Conservation (phyloP, 352 stramenopile genomes). For the Lagenidium sp. region DNA sequence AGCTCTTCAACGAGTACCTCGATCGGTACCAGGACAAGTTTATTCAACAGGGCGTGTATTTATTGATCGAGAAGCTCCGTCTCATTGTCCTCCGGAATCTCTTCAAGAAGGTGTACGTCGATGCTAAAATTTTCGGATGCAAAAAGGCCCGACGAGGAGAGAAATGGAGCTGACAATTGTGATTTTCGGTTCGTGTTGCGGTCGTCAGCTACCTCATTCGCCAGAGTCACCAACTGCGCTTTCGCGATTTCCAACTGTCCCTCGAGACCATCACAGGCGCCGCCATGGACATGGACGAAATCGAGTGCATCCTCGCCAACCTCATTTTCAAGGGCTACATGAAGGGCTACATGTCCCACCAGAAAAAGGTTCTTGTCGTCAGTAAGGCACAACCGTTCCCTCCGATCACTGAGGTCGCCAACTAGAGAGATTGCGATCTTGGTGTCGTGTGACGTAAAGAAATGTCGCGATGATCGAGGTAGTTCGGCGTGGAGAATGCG, state of each 20-base stretch:
- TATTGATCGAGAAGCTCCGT: slow-evolving; percentile 95
- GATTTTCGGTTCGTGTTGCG: background rate
- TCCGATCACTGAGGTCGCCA: slow-evolving; percentile 66
- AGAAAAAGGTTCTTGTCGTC: slow-evolving; percentile 94
- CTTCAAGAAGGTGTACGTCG: slow-evolving; percentile 93
- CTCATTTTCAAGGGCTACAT: slow-evolving; percentile 96
- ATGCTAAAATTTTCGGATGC: too few relatives aligned
- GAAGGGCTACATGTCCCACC: slow-evolving; percentile 96
- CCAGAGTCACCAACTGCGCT: slow-evolving; percentile 84
- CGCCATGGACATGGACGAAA: slow-evolving; percentile 91
- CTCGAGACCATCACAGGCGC: slow-evolving; percentile 82
- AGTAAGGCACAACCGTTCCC: slow-evolving; percentile 94
- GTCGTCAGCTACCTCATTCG: slow-evolving; percentile 80
- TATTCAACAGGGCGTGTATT: slow-evolving; percentile 91
- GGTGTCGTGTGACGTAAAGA: too few relatives aligned
- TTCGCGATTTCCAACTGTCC: slow-evolving; percentile 84
- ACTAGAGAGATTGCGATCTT: slow-evolving; percentile 23
- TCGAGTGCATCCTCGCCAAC: slow-evolving; percentile 96
- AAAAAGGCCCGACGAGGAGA: too few relatives aligned
- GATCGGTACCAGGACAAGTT: slow-evolving; percentile 87
- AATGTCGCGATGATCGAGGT: too few relatives aligned
- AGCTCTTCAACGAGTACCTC: slow-evolving; percentile 90
- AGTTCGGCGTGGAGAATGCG: too few relatives aligned
- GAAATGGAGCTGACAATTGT: too few relatives aligned
- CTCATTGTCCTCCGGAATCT: slow-evolving; percentile 93